A percentile compares a stretch with the other conserved stretches of the same genome.
These are phyloP conservation scores for Epichloe typhina DNA, from an alignment of 2,329 filamentous ascomycete genomes.

Conservation along the genomic window DNA sequence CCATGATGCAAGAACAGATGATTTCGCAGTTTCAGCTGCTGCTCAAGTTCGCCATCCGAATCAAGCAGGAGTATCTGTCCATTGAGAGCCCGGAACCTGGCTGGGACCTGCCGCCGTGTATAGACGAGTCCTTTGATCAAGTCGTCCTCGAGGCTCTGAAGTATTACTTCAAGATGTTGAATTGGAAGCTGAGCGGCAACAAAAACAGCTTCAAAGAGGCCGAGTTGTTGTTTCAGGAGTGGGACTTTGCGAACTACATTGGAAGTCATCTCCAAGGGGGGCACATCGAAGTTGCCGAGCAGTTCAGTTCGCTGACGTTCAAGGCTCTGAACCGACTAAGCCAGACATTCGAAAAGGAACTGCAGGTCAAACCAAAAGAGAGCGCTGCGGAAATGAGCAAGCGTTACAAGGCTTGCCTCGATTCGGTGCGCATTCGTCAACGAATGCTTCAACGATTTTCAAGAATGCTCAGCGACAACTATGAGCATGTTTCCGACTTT, in stretches of 20 bases:
- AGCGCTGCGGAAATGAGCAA: slow-evolving; percentile 84
- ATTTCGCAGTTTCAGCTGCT: slow-evolving; percentile 92
- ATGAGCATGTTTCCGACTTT: slow-evolving; percentile 94
- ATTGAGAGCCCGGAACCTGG: slow-evolving; percentile 80
- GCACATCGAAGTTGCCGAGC: slow-evolving; percentile 92
- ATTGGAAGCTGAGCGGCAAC: slow-evolving; percentile 94
- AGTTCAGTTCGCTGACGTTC: slow-evolving; percentile 87
- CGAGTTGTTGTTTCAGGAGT: slow-evolving; percentile 92
- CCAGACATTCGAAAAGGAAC: slow-evolving; percentile 80
- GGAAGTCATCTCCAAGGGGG: slow-evolving; percentile 84
- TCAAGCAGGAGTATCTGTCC: slow-evolving; percentile 76
- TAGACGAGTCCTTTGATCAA: slow-evolving; percentile 90
- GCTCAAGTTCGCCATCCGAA: slow-evolving; percentile 78
- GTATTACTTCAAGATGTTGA: slow-evolving; percentile 97
- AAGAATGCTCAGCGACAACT: slow-evolving; percentile 77
- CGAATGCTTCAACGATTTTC: slow-evolving; percentile 94
- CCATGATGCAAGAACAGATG: slow-evolving; percentile 95
- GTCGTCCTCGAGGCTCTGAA: slow-evolving; percentile 86
- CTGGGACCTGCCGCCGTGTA: slow-evolving; percentile 91
- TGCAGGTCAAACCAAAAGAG: slow-evolving; percentile 75
- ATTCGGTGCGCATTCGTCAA: slow-evolving; percentile 91
- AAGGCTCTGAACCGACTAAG: slow-evolving; percentile 84
- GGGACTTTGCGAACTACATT: slow-evolving; percentile 93
- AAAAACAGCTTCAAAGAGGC: slow-evolving; percentile 99
- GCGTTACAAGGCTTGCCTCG: slow-evolving; percentile 86